Conservation (phyloP, 768 basidiomycete species). For the Trametes cingulata region DNA sequence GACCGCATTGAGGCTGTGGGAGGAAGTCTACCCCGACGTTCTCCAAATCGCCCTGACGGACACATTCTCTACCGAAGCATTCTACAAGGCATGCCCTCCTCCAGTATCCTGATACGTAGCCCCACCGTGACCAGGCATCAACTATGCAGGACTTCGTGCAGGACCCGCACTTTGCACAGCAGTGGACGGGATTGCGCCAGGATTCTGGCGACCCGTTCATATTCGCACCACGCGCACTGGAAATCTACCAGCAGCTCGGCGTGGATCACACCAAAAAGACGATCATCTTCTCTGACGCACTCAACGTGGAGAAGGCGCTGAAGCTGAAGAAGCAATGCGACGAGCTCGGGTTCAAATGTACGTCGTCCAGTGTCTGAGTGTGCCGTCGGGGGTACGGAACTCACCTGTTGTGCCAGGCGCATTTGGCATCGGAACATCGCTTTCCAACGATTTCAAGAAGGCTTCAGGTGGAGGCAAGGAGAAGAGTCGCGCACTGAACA, state of each 20-base stretch:
- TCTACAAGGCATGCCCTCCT: conserved; percentile 62
- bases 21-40: conserved; percentile 60
- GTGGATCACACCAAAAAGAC: conserved; percentile 65
- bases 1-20: conserved; percentile 83
- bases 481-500: conserved; percentile 84
- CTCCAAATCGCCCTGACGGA: conserved; percentile 86
- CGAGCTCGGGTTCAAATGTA: conserved; percentile 70
- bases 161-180: conserved; percentile 58
- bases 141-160: conserved; percentile 54
- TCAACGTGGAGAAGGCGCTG: conserved; percentile 72
- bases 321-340: conserved; percentile 70
- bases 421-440: conserved; percentile 91
- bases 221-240: conserved; percentile 76
- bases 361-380: conserved; percentile 11
- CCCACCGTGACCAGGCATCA: neutral
- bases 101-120: no score
- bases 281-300: conserved; percentile 83
- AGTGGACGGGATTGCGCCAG: conserved; percentile 86
- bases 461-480: conserved; percentile 46
- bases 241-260: conserved; percentile 68
- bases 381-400: no score
- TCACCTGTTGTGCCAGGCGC: conserved; percentile 49
- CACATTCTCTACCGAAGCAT: conserved; percentile 87
- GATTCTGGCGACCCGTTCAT: conserved; percentile 89
- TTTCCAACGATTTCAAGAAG: conserved; percentile 84